These are phyloP conservation scores for Ramicandelaber brevisporus DNA, from an alignment of 192 early-diverging fungal species.

Conservation along the genomic window DNA sequence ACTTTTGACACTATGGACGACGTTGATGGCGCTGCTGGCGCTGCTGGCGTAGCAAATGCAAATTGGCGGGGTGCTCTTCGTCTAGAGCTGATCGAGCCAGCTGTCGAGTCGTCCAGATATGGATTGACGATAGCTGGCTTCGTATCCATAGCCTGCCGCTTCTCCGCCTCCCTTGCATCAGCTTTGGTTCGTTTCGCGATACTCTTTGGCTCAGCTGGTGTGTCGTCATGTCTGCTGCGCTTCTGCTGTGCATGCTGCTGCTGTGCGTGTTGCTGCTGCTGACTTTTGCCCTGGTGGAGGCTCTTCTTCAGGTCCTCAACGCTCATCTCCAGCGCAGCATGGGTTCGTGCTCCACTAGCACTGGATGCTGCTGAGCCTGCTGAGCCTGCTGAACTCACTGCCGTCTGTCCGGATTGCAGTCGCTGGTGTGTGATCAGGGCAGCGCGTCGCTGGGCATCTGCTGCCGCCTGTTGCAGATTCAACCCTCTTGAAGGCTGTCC, in stretches of 20 bases:
- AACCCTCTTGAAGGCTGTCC: no score
- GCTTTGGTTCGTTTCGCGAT: constrained; percentile 10
- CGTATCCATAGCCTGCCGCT: constrained; percentile 44
- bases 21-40: constrained; percentile 6
- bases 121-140: no score
- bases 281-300: constrained; percentile 1
- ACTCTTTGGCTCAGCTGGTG: constrained; percentile 12
- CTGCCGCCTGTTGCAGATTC: no score
- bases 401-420: no score
- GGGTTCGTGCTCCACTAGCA: no score
- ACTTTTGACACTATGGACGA: neutral
- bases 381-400: no score
- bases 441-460: no score
- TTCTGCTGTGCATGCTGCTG: neutral
- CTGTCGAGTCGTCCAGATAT: no score
- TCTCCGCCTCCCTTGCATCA: constrained; percentile 34
- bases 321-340: no score
- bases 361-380: no score
- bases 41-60: constrained; percentile 4
- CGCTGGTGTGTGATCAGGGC: no score
- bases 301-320: constrained; percentile 7
- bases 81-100: constrained; percentile 16
- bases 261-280: constrained; percentile 4
- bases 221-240: constrained; percentile 6
- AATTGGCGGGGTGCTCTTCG: constrained; percentile 8